phyloP scores from a whole-genome alignment of 768 basidiomycete species.

The Strobilomyces echinocephalus region DNA sequence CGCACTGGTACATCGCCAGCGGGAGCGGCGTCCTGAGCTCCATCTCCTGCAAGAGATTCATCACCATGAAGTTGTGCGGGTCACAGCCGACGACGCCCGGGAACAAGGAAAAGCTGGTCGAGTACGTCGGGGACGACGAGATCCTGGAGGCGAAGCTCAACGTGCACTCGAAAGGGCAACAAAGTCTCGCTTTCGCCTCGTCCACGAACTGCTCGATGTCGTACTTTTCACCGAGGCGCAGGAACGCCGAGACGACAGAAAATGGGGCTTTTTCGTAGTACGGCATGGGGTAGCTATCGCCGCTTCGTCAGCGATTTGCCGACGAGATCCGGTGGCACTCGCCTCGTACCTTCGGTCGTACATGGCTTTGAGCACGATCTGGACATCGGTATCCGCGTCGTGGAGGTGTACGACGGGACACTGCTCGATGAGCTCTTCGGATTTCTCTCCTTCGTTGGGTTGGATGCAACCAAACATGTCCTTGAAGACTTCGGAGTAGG shows the following conservation, averaged over 20 bases:
- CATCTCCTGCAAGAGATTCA: slow-evolving; percentile 13
- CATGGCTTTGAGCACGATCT: slow-evolving; percentile 16
- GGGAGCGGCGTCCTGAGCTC: slow-evolving; percentile 5
- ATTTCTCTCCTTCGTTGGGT: background rate
- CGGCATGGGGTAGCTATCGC: slow-evolving; percentile 9
- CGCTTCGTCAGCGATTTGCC: too few relatives aligned
- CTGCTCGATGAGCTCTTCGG: slow-evolving; percentile 8
- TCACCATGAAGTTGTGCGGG: slow-evolving; percentile 14
- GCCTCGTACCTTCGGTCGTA: slow-evolving; percentile 15
- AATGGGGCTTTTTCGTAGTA: slow-evolving; percentile 6
- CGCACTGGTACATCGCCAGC: slow-evolving; percentile 13
- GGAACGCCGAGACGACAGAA: slow-evolving; percentile 5
- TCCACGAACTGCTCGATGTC: slow-evolving; percentile 7
- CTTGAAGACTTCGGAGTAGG: slow-evolving; percentile 29
- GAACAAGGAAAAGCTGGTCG: background rate
- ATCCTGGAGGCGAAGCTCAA: background rate
- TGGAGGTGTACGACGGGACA: slow-evolving; percentile 21
- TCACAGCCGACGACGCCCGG: slow-evolving; percentile 1
- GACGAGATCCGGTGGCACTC: too few relatives aligned
- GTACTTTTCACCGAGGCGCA: slow-evolving; percentile 25
- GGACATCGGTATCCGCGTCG: slow-evolving; percentile 12
- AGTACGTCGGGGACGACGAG: background rate
- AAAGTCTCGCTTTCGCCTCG: slow-evolving; percentile 10
- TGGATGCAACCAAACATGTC: slow-evolving; percentile 25
- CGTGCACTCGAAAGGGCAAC: background rate